Percentiles rank a stretch among this genome's conserved stretches.
These are phyloP conservation scores for Trichosporon asahii DNA, from an alignment of 1,284 basidiomycete species.

Conservation along the genomic window DNA sequence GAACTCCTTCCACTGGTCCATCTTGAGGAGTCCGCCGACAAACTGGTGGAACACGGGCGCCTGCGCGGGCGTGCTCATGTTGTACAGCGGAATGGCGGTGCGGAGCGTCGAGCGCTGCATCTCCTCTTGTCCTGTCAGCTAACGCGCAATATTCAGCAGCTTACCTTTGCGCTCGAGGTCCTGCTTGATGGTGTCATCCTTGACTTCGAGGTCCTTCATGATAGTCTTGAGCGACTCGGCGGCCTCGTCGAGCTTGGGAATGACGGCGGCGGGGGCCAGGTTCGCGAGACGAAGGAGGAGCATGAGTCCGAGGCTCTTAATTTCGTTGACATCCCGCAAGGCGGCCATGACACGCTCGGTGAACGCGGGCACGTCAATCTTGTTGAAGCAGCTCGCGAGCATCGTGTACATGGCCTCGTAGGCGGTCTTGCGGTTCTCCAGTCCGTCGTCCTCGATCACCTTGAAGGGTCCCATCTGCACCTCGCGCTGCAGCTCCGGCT, in stretches of 20 bases:
- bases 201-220: constrained; percentile 85
- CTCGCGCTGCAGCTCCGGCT: constrained; percentile 77
- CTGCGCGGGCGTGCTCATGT: constrained; percentile 56
- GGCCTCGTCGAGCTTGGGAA: constrained; percentile 81
- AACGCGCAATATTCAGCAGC: constrained; percentile 3
- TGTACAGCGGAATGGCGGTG: constrained; percentile 78
- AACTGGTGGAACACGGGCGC: constrained; percentile 71
- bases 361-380: constrained; percentile 81
- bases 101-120: constrained; percentile 82
- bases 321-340: constrained; percentile 86
- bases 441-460: constrained; percentile 48
- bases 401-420: constrained; percentile 95
- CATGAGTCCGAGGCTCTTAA: constrained; percentile 95
- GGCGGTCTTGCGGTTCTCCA: constrained; percentile 71
- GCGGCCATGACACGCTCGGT: constrained; percentile 76
- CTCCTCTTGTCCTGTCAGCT: constrained; percentile 58
- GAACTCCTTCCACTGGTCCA: constrained; percentile 47
- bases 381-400: constrained; percentile 84
- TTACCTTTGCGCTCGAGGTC: constrained; percentile 79
- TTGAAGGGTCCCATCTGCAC: constrained; percentile 99
- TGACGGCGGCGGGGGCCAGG: constrained; percentile 73
- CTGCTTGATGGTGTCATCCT: constrained; percentile 94
- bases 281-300: constrained; percentile 86
- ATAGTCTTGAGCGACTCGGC: constrained; percentile 76
- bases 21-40: constrained; percentile 52